Base-by-base conservation (phyloP, 2,329 filamentous ascomycete species). In the Exophiala oligosperma region DNA sequence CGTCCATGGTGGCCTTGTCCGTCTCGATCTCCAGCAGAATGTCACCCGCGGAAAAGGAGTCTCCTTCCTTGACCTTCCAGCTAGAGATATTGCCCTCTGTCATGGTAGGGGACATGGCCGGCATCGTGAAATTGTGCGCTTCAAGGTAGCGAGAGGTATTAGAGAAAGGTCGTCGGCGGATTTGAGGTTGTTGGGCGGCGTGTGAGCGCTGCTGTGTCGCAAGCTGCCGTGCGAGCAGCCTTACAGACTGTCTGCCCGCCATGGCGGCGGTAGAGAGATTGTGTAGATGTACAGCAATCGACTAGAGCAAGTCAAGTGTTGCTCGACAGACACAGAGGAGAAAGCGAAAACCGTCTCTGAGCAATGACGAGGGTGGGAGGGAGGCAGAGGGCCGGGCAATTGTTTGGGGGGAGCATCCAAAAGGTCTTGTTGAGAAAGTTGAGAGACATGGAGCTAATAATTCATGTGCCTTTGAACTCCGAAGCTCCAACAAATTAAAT, bases 1-100 rank as follows among this genome's bases (percentile, higher is more conserved):
- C 91, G 68, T 96, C 92, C 91, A 96, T 96, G 56, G 90, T 90
- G 56, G 91, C 91, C 81, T 96, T 96, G 76, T 96, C 91, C 59
- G 91, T 96, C 78, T 96, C 91, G 72, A 96, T 94, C 76, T 96
- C 91, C 59, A 96, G 85, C 52, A 96, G 81, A 32, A 96, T 90
- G 73, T 96, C 91, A 66, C 91, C 91, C 57, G 91, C 89, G 50
- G 84, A 80, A 74, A 91, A 96, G 52, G 84, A 82, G 67, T 94
- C 90, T 76, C 79, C 91, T 78, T 95, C 91, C 75, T 93, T 93
- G 69, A 95, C 83, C 74, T 86, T 89, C 91, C 91, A 96, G 61
- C 76, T 84, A 49, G 89, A 84, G 70, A 96, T 95, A 75, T 91
- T 94, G 61, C 91, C 91, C 76, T 96, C 91, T 62, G 91, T 96